Evolutionary conservation across 2,329 filamentous ascomycete genomes (phyloP).

Genomic region (Microcera coccophila): DNA sequence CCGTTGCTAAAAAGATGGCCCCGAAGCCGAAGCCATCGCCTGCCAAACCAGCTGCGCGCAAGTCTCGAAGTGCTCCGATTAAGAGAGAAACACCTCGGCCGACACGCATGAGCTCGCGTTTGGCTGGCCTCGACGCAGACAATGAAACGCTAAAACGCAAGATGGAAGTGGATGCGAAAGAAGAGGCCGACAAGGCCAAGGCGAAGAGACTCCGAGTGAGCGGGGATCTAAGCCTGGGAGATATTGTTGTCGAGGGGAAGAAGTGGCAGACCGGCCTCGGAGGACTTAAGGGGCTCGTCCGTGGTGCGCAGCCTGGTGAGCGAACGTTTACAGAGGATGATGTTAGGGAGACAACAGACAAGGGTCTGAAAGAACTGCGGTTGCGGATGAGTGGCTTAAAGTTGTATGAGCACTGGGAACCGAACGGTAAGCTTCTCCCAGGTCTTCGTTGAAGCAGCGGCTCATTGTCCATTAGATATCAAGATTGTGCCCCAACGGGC

Average conservation of each 20-base stretch:
- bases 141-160: slow-evolving; percentile 47
- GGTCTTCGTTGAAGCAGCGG: not conserved
- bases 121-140: slow-evolving; percentile 53
- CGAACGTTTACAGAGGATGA: slow-evolving; percentile 85
- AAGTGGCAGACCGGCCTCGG: slow-evolving; percentile 67
- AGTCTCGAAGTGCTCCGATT: slow-evolving; percentile 36
- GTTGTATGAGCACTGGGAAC: slow-evolving; percentile 79
- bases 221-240: slow-evolving; percentile 64
- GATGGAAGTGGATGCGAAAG: slow-evolving; percentile 46
- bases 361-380: slow-evolving; percentile 67
- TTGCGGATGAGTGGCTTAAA: slow-evolving; percentile 72
- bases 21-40: slow-evolving; percentile 43
- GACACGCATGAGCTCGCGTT: slow-evolving; percentile 55
- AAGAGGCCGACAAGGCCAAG: slow-evolving; percentile 39
- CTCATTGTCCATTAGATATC: slow-evolving; percentile 55
- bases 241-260: slow-evolving; percentile 76
- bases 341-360: slow-evolving; percentile 72
- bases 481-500: slow-evolving; percentile 87
- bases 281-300: slow-evolving; percentile 56
- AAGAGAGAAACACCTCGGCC: slow-evolving; percentile 47
- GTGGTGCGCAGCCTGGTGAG: slow-evolving; percentile 72
- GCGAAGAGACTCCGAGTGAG: slow-evolving; percentile 56
- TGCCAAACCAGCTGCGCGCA: slow-evolving; percentile 36
- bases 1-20: slow-evolving; percentile 64
- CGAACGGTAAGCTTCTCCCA: slow-evolving; percentile 58